Percentiles rank a stretch among this genome's conserved stretches.
phyloP scores from a whole-genome alignment of 2,329 filamentous ascomycete genomes.

The Cladosporium sp. region DNA sequence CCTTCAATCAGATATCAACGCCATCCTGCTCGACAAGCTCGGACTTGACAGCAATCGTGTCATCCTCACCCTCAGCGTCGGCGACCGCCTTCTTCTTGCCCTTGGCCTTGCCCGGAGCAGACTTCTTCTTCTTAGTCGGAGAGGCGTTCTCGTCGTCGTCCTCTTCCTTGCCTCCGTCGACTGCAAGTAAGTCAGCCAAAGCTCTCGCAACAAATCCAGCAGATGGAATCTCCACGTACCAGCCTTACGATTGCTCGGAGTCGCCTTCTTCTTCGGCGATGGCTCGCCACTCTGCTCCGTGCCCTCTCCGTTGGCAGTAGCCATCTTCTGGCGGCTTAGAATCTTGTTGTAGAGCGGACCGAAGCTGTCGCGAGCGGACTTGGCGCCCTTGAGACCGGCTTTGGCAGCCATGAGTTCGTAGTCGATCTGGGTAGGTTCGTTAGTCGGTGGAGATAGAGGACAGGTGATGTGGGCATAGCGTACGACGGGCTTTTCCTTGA shows the following conservation, averaged over 20 bases:
- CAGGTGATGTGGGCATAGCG: background rate
- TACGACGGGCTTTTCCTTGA: slow-evolving; percentile 9
- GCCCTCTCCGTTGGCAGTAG: background rate
- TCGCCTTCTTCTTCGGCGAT: slow-evolving; percentile 2
- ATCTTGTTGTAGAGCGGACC: slow-evolving; percentile 9
- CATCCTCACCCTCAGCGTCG: background rate
- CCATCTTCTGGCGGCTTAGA: background rate
- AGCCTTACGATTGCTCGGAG: background rate
- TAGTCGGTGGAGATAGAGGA: background rate
- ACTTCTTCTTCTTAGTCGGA: slow-evolving; percentile 4
- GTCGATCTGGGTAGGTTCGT: slow-evolving; percentile 3
- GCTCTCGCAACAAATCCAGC: too few relatives aligned
- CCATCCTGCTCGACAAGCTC: background rate
- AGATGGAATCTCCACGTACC: background rate
- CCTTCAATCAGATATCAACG: background rate
- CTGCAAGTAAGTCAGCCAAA: background rate
- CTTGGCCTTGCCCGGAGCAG: slow-evolving; percentile 1
- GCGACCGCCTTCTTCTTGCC: background rate
- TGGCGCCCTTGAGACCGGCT: slow-evolving; percentile 14
- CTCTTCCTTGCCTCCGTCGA: background rate
- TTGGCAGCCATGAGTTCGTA: slow-evolving; percentile 11
- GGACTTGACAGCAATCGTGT: background rate
- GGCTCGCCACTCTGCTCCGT: background rate
- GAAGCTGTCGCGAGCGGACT: slow-evolving; percentile 16
- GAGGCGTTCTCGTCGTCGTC: background rate